These are phyloP conservation scores for Aspergillus sp. DNA, from an alignment of 2,329 filamentous ascomycete species.

Conservation along the genomic window DNA sequence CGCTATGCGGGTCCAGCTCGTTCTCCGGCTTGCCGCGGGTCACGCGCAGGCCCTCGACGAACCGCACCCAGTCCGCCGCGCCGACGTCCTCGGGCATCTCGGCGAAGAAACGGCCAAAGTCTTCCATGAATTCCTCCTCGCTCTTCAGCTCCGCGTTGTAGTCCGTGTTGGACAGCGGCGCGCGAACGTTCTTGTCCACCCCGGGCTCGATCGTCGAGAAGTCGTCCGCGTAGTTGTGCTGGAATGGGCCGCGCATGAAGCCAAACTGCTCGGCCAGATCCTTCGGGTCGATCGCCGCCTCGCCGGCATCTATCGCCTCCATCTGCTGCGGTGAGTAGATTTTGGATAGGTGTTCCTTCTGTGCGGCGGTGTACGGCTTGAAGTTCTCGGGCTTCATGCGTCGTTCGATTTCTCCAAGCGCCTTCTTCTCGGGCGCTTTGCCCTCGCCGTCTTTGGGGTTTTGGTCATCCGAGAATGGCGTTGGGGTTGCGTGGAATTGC, in stretches of 20 bases:
- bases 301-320: slow-evolving; percentile 69
- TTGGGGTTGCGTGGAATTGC: slow-evolving; percentile 39
- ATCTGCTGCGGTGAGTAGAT: slow-evolving; percentile 75
- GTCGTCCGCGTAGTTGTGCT: slow-evolving; percentile 70
- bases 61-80: slow-evolving; percentile 33
- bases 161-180: slow-evolving; percentile 42
- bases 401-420: slow-evolving; percentile 12
- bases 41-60: slow-evolving; percentile 39
- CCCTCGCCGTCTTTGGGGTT: slow-evolving; percentile 32
- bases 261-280: slow-evolving; percentile 67
- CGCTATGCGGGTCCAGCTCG: slow-evolving; percentile 41
- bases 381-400: slow-evolving; percentile 20
- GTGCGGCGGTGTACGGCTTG: slow-evolving; percentile 56
- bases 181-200: slow-evolving; percentile 59
- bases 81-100: slow-evolving; percentile 45
- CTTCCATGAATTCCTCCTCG: slow-evolving; percentile 51
- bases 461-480: slow-evolving; percentile 26
- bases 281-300: slow-evolving; percentile 61
- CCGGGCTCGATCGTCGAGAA: slow-evolving; percentile 67
- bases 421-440: slow-evolving; percentile 23
- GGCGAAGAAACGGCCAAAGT: slow-evolving; percentile 42
- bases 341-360: slow-evolving; percentile 52
- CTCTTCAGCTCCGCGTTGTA: slow-evolving; percentile 53
- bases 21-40: slow-evolving; percentile 42
- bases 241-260: slow-evolving; percentile 62